Percentiles rank a stretch among this genome's conserved stretches.
phyloP scores from a whole-genome alignment of 2,329 filamentous ascomycete species.

The Xylaria multiplex region DNA sequence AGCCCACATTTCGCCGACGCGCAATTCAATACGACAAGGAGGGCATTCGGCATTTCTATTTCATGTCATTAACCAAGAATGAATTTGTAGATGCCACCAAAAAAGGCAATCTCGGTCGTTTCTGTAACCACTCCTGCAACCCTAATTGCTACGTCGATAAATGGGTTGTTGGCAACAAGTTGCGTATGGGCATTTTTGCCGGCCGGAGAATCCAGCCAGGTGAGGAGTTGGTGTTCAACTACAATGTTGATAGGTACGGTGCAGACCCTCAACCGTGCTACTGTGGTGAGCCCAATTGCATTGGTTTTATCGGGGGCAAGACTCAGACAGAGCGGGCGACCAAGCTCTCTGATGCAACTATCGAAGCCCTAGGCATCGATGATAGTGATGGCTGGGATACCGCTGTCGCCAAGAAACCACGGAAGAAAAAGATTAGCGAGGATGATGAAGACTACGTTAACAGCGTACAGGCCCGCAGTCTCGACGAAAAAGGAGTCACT shows the following conservation, averaged over 20 bases:
- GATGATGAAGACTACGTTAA: slow-evolving; percentile 97
- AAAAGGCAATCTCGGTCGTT: slow-evolving; percentile 93
- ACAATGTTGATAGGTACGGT: slow-evolving; percentile 98
- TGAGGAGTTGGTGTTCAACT: slow-evolving; percentile 98
- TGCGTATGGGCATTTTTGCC: slow-evolving; percentile 99
- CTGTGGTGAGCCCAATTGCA: slow-evolving; percentile 93
- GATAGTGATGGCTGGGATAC: slow-evolving; percentile 93
- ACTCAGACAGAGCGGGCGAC: slow-evolving; percentile 96
- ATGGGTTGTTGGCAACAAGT: slow-evolving; percentile 96
- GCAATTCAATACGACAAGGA: slow-evolving; percentile 95
- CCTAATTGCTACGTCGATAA: slow-evolving; percentile 99
- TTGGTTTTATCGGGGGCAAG: slow-evolving; percentile 95
- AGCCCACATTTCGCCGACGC: slow-evolving; percentile 85
- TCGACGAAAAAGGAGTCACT: slow-evolving; percentile 50
- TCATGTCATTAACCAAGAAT: slow-evolving; percentile 96
- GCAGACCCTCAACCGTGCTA: slow-evolving; percentile 97
- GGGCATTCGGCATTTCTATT: slow-evolving; percentile 99
- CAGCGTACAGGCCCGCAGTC: slow-evolving; percentile 60
- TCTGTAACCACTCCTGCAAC: slow-evolving; percentile 99
- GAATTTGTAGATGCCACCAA: slow-evolving; percentile 99
- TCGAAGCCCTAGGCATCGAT: slow-evolving; percentile 95
- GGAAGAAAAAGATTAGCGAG: slow-evolving; percentile 90
- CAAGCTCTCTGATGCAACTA: slow-evolving; percentile 86
- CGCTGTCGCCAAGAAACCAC: slow-evolving; percentile 85
- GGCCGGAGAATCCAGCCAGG: slow-evolving; percentile 84